Evolutionary conservation across 1,284 basidiomycete species (phyloP).

Genomic region (Ganoderma meredithae): DNA sequence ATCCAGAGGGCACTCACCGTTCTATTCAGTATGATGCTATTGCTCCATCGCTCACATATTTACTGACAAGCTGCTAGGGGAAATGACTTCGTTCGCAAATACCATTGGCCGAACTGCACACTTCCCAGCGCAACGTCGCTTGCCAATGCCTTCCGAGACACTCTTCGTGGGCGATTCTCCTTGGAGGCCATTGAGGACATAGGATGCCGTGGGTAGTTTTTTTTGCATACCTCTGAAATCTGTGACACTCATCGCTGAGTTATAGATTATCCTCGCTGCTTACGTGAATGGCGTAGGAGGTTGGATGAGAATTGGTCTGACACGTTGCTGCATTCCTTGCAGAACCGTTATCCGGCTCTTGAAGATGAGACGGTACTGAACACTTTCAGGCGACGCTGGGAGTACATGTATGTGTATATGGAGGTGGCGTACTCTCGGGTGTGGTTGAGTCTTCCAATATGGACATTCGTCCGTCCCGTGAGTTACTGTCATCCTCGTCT

Average conservation of each 20-base stretch:
- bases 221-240: background rate
- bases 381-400: too few relatives aligned
- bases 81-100: slow-evolving; percentile 15
- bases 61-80: background rate
- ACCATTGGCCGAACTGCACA: slow-evolving; percentile 14
- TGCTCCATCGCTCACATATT: background rate
- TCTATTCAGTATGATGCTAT: slow-evolving; percentile 58
- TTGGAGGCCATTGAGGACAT: background rate
- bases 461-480: too few relatives aligned
- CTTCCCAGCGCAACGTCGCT: slow-evolving; percentile 10
- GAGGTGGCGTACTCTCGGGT: too few relatives aligned
- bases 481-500: too few relatives aligned
- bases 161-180: background rate
- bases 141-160: slow-evolving; percentile 1
- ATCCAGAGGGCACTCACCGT: slow-evolving; percentile 76
- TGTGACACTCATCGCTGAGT: background rate
- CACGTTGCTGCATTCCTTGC: too few relatives aligned
- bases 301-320: too few relatives aligned
- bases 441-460: too few relatives aligned
- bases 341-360: too few relatives aligned
- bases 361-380: too few relatives aligned
- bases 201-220: background rate
- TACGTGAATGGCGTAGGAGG: too few relatives aligned
- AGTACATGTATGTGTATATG: too few relatives aligned
- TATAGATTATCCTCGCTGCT: background rate